These are phyloP conservation scores for Kernera saxatilis DNA, from an alignment of 345 rosid species.

Conservation along the genomic window DNA sequence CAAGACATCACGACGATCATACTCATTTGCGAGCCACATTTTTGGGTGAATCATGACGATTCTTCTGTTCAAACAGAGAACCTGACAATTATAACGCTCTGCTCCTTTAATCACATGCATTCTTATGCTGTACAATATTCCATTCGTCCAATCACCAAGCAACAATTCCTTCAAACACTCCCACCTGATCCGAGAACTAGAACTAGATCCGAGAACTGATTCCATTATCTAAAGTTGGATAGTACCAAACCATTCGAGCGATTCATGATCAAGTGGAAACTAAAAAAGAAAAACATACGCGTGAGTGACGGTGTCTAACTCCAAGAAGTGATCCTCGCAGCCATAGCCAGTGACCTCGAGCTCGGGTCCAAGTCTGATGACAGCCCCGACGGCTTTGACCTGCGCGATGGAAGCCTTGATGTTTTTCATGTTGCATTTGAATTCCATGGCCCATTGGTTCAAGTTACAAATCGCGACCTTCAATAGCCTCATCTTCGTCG, in stretches of 20 bases:
- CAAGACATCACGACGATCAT: not conserved
- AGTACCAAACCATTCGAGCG: not conserved
- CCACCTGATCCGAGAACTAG: constrained; percentile 68
- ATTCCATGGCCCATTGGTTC: constrained; percentile 98
- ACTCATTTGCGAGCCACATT: constrained; percentile 85
- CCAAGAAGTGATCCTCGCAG: constrained; percentile 97
- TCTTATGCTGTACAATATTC: constrained; percentile 85
- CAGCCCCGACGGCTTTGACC: constrained; percentile 75
- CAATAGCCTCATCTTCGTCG: constrained; percentile 60
- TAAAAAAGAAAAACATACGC: constrained; percentile 38
- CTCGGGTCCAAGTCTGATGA: constrained; percentile 91
- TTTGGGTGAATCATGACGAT: constrained; percentile 91
- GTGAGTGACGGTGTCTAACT: constrained; percentile 79
- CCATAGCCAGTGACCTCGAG: constrained; percentile 97
- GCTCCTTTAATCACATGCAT: constrained; percentile 91
- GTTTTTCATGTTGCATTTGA: constrained; percentile 66
- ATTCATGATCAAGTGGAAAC: not conserved
- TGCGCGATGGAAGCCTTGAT: constrained; percentile 62
- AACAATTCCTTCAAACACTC: constrained; percentile 86
- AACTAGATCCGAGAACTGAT: not conserved
- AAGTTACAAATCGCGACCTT: constrained; percentile 82
- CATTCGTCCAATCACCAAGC: constrained; percentile 78
- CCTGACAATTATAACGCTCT: constrained; percentile 91
- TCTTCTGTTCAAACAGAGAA: constrained; percentile 69
- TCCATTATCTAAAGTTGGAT: not conserved